Evolutionary conservation across 2,329 filamentous ascomycete species (phyloP), one percentile per base, ranked within the genome.

Genomic region (Ophiostoma ips): DNA sequence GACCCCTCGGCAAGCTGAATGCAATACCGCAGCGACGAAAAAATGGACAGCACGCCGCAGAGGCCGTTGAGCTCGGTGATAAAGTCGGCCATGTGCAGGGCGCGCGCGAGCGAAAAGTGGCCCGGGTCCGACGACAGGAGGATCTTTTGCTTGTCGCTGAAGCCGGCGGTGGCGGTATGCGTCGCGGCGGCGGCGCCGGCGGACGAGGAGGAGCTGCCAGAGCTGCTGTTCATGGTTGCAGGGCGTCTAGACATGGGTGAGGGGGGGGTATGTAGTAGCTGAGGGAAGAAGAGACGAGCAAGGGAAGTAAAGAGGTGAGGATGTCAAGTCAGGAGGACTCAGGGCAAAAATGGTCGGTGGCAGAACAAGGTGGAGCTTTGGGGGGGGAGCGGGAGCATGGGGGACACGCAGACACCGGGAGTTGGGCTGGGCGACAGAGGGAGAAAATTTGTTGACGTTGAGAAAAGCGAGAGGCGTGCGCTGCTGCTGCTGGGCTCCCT

Each of bases 11-110:
- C 44, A 5, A 31, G 16, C 56, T 83, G 77, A 55, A 94, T 76
- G 66, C 85, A 92, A 74, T 96, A 96, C 58, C 88, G 86, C 69
- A 98, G 78, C 21, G 88, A 95, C 43, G 88, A 89, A 69, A 96
- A 89, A 62, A 98, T 79, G 63, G 90, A 95, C 83, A 95, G 90
- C 65, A 95, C 80, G 56, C 87, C 87, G 68, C 87, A 92, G 66
- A 88, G 84, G 56, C 86, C 76, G 64, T 94, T 85, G 65, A 90
- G 66, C 66, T 90, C 79, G 30, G 87, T 89, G 68, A 95, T 87
- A 59, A 88, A 71, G 67, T 94, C 79, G 56, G 89, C 81, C 62
- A 94, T 73, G 65, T 95, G 81, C 64, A 92, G 75, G 50, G 79
- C 79, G 52, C 73, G 72, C 43, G 83, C 68, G 55, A 83, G 71